Base-by-base conservation (phyloP, 2,329 filamentous ascomycete genomes). In the Aspergillus sergii region DNA sequence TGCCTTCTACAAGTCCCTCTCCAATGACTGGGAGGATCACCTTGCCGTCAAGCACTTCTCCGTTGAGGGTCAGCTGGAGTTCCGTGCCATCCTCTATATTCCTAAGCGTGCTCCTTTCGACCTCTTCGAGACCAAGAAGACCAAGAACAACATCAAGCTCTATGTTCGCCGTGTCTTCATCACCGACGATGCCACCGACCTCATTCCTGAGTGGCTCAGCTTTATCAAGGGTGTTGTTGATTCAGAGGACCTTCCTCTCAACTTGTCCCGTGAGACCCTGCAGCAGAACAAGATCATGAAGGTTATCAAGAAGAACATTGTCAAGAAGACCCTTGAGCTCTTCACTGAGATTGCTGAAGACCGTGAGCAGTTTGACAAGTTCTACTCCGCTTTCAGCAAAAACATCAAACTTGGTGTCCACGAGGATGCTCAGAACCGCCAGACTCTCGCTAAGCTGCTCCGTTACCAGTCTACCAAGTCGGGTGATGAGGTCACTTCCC, bases 281-380 rank as follows among this genome's bases (percentile, higher is more conserved):
- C 95, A 99, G 86, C 95, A 98, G 88, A 99, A 98, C 92, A 98
- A 98, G 93, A 99, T 99, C 88, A 98, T 98, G 95, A 98, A 98
- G 91, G 95, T 98, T 83, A 98, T 98, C 89, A 96, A 96, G 90
- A 99, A 99, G 93, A 99, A 99, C 91, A 97, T 99, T 71, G 94
- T 99, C 88, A 99, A 98, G 94, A 99, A 99, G 92, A 92, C 93
- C 71, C 93, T 99, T 71, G 95, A 99, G 88, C 93, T 99, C 81
- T 99, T 99, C 91, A 89, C 89, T 77, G 95, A 99, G 88, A 99
- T 99, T 70, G 90, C 95, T 64, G 95, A 99, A 88, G 95, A 99
- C 85, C 96, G 96, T 85, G 95, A 99, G 89, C 92, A 97, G 83
- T 99, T 99, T 82, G 95, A 99, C 90, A 99, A 99, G 90, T 99